Base-by-base conservation (phyloP, 75 land plant genomes). In the Pinus albicaulis region DNA sequence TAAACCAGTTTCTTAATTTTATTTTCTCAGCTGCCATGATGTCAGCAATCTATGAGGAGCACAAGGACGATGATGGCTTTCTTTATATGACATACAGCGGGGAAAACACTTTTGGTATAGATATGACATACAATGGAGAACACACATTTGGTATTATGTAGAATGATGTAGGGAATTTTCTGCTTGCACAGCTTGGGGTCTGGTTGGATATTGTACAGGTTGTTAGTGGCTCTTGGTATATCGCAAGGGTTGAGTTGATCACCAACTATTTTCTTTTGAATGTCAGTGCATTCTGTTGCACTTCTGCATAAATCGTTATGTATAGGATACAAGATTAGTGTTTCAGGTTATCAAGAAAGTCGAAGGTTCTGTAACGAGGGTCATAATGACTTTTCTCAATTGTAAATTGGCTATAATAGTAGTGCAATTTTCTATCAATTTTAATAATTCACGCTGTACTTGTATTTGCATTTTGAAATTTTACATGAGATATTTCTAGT, bases 11-110 rank as follows among this genome's bases (percentile, higher is more conserved):
- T 16, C 16, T 23, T 72, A 25, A 25, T n/a, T 53, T 59, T 53
- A 16, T 57, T 70, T 71, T 80, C 44, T 59, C 83, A 88, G 90
- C 83, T 77, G 85, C 90, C 2, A 48, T 88, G 85, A 80, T 88
- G 83, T 88, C 90, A 59, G 83, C 88, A 13, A 85, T 88, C 36
- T 88, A 88, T 69, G 90, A 85, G 26, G 90, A 88, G 24, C 58
- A 88, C 80, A 85, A 86, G 77, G 90, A 88, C 57, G 88, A 88
- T 56, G 90, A 88, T 73, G 90, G 88, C 3, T 88, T 88, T 73
- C 85, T 88, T 17, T 88, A 88, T 77, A 82, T 88, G 86, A 82
- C 87, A 4, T 88, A 88, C 80, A 88, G 89, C 60, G 88, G 90
- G 56, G 90, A 88, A 76, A 88, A 88, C 77, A 88, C 90, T 4